Base-by-base conservation (phyloP, 257 asterid genomes). In the Solanum rostratum region DNA sequence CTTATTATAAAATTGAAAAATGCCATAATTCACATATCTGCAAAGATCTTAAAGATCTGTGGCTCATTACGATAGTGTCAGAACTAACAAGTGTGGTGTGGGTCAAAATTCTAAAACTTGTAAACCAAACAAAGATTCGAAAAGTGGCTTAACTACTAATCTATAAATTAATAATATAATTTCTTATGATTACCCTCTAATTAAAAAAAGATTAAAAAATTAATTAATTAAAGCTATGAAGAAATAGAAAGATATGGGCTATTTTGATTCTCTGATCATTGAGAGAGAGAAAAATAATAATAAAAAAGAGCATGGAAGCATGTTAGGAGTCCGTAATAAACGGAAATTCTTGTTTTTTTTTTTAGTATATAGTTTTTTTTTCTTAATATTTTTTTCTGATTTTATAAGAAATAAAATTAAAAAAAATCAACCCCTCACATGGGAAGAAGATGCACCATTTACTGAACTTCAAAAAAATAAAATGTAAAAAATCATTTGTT, bases 111-210 rank as follows among this genome's bases (percentile, higher is more conserved):
- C 19, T 45, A 39, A 45, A 73, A 73, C 81, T 71, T 45, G 14
- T 22, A 76, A 74, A 74, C 81, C 81, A 76, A 76, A 76, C 60
- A 76, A 76, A 76, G 81, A 76, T 76, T 76, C 81, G 43, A 76
- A 9, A 73, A 76, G 41, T 22, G 78, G 78, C 81, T 76, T 76
- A 76, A 49, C 81, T 49, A 76, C 81, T 24, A 24, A 15, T 16
- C 62, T 49, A 46, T 1, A 15, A 24, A 57, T n/a, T 57, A 57
- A 49, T 46, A 76, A 76, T 76, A 46, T 10, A 46, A 0, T 9
- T 76, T 76, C 62, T 76, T 76, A 49, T 76, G 41, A 76, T 76
- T 76, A 49, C 43, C 14, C 62, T 7, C 22, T 49, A 24, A 76
- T 76, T 76, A 3, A 14, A 74, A 73, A 74, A 7, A 11, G 14